A percentile compares a stretch with the other conserved stretches of the same genome.
Conservation (phyloP, 768 basidiomycete species). For the Lenzites betulinus region DNA sequence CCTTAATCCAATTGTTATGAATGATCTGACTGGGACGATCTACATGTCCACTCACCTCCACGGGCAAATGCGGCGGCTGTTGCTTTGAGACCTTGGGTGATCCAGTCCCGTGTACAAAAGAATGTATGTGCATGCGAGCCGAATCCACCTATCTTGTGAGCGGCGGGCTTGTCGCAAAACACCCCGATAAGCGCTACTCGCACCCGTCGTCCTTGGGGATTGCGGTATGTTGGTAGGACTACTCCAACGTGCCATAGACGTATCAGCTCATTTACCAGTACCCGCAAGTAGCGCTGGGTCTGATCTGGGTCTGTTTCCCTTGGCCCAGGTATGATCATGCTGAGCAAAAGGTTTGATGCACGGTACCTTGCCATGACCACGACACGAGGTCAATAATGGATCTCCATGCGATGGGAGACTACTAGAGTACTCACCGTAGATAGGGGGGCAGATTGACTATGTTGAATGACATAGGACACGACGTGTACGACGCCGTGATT, state of each 20-base stretch:
- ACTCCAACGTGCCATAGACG: conserved; percentile 9
- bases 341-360: background rate
- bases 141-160: conserved; percentile 37
- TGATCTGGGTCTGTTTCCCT: conserved; percentile 12
- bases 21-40: background rate
- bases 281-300: background rate
- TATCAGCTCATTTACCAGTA: conserved; percentile 9
- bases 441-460: conserved; percentile 34
- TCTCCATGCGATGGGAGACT: conserved; percentile 31
- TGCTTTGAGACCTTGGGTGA: conserved; percentile 29
- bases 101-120: conserved; percentile 41
- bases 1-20: background rate
- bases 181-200: conserved; percentile 36
- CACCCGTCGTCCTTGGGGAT: conserved; percentile 30
- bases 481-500: conserved; percentile 39
- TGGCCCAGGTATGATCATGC: conserved; percentile 17
- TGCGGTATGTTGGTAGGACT: background rate
- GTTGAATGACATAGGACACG: conserved; percentile 37
- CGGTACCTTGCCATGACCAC: conserved; percentile 21
- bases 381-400: conserved; percentile 23
- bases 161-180: conserved; percentile 42
- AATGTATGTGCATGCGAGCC: conserved; percentile 34
- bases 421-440: conserved; percentile 32
- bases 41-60: conserved; percentile 16
- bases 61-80: conserved; percentile 24